These are phyloP conservation scores for Cokeromyces recurvatus DNA, from an alignment of 371 early-diverging fungal genomes.

Conservation along the genomic window DNA sequence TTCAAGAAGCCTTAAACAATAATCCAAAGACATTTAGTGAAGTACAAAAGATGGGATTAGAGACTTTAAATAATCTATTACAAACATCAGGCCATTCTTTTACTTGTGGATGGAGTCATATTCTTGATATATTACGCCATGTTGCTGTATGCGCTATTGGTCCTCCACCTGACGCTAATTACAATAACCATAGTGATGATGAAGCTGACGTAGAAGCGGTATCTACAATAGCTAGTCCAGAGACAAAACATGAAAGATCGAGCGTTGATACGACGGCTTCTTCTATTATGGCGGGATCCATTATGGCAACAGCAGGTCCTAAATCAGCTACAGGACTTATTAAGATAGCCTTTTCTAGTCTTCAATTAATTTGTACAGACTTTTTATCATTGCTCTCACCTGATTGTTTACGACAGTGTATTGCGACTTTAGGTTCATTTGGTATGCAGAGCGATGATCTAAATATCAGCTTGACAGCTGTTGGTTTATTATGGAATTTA, in stretches of 20 bases:
- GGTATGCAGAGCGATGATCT: slow-evolving; percentile 86
- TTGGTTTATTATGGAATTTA: slow-evolving; percentile 90
- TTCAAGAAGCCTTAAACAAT: slow-evolving; percentile 7
- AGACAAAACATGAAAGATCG: slow-evolving; percentile 12
- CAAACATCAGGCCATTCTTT: slow-evolving; percentile 91
- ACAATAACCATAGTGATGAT: neutral
- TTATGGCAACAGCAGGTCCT: slow-evolving; percentile 13
- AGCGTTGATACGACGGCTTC: slow-evolving; percentile 38
- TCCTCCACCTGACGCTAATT: slow-evolving; percentile 17
- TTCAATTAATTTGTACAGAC: slow-evolving; percentile 96
- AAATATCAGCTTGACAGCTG: slow-evolving; percentile 91
- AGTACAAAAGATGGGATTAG: slow-evolving; percentile 81
- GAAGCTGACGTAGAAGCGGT: slow-evolving; percentile 5
- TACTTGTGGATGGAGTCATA: slow-evolving; percentile 80
- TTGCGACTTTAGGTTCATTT: slow-evolving; percentile 79
- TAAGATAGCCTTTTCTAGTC: slow-evolving; percentile 84
- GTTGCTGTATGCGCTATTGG: slow-evolving; percentile 35
- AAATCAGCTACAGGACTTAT: slow-evolving; percentile 55
- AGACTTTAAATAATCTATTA: slow-evolving; percentile 84
- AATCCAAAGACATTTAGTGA: slow-evolving; percentile 46
- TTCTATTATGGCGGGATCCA: slow-evolving; percentile 9
- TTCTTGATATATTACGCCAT: slow-evolving; percentile 83
- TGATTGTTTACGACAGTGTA: slow-evolving; percentile 72
- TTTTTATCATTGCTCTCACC: slow-evolving; percentile 81
- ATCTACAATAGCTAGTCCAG: neutral